Percentiles rank a stretch among this genome's conserved stretches.
These are phyloP conservation scores for Boletus semigastroideus DNA, from an alignment of 1,284 basidiomycete species.

Conservation along the genomic window DNA sequence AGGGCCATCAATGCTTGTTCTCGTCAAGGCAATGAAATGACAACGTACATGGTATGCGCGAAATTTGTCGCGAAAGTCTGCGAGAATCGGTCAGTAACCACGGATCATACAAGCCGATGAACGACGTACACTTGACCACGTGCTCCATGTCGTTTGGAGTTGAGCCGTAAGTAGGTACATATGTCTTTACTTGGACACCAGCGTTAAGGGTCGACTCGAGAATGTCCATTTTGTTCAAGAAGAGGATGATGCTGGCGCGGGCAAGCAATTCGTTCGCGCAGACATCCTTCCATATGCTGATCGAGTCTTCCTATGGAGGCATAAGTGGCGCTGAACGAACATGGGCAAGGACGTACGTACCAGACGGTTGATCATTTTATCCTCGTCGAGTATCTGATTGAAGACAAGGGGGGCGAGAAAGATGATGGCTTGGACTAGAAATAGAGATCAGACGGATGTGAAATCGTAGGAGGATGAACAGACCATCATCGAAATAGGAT, in stretches of 20 bases:
- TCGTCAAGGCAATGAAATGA: background rate
- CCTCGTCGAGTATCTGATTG: constrained; percentile 49
- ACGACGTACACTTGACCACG: constrained; percentile 50
- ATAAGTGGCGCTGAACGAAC: background rate
- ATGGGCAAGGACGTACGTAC: constrained; percentile 11
- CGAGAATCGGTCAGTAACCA: background rate
- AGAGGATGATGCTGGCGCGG: constrained; percentile 58
- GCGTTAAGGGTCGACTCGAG: constrained; percentile 54
- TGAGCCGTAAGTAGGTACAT: constrained; percentile 61
- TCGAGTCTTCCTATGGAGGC: constrained; percentile 54
- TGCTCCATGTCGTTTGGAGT: constrained; percentile 53
- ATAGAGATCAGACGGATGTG: constrained; percentile 4
- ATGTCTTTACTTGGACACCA: constrained; percentile 57
- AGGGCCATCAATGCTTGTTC: constrained; percentile 5
- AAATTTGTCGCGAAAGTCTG: constrained; percentile 57
- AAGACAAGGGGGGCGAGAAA: constrained; percentile 52
- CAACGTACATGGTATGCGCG: constrained; percentile 45
- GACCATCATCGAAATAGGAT: constrained; percentile 64
- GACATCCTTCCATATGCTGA: constrained; percentile 61
- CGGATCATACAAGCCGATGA: background rate
- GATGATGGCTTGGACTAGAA: constrained; percentile 44
- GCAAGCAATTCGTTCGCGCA: constrained; percentile 56
- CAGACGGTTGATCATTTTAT: constrained; percentile 41
- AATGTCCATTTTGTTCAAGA: constrained; percentile 73
- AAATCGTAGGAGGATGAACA: background rate